Evolutionary conservation across 352 stramenopile genomes (phyloP), one percentile per base, ranked within the genome.

Genomic region (Blastocystis hominis): DNA sequence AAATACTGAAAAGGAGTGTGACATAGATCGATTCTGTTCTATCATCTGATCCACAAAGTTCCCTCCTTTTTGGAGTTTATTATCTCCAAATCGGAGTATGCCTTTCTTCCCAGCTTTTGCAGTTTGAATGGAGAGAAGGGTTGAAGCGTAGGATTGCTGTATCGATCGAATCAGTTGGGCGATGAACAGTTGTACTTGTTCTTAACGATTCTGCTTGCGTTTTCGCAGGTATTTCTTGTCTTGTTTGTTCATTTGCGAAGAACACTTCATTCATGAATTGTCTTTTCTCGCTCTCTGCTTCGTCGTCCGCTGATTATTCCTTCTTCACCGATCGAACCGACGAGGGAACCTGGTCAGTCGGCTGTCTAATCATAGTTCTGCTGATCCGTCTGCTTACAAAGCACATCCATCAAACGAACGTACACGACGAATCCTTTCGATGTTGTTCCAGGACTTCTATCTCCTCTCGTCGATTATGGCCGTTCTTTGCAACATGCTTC

Each of bases 311-410:
- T 17, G 42, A 56, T 15, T 78, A 62, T 36, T 17, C 68, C 36
- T 78, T 78, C 50, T 78, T 46, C 36, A 78, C 68, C 7, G 68
- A 78, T 20, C 68, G 68, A 30, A 78, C 40, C 6, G 68, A 78
- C 10, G 2, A 56, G 2, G 68, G 2, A 34, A 2, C 68, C 5
- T 78, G 68, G 68, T 78, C 68, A 7, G 68, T 78, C 24, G 68
- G 68, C 20, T 62, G 68, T 61, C 50, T 78, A 20, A 38, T 56
- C 9, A 30, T 78, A 15, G 68, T 78, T 17, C 20, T 78, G 7
- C 34, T 78, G 40, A 61, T 78, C 24, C 68, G 68, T 10, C 3
- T 78, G 10, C 47, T 78, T 13, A 78, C 44, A n/a, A 17, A 36
- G 10, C 68, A 78, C 47, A 56, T 78, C 36, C 68, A 78, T 38